Evolutionary conservation across 2,329 filamentous ascomycete genomes (phyloP).

Genomic region (Dactylellina haptotyla): DNA sequence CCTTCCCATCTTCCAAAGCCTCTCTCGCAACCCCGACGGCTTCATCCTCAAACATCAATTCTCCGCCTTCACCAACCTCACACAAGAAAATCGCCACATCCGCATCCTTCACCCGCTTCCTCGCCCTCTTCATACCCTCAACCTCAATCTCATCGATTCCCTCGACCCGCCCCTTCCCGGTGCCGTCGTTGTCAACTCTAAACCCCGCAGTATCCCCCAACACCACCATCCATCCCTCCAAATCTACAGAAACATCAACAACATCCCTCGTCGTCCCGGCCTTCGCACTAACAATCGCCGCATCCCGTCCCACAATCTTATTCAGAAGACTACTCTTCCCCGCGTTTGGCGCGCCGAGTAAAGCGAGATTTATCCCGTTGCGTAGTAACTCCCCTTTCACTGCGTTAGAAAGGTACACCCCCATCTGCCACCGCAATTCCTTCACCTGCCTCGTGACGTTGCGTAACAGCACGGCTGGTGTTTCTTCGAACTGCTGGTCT

Average conservation of each 20-base stretch:
- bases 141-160: conserved; percentile 78
- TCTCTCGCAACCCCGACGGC: conserved; percentile 63
- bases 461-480: conserved; percentile 74
- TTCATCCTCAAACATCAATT: conserved; percentile 54
- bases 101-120: conserved; percentile 80
- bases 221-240: conserved; percentile 89
- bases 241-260: conserved; percentile 88
- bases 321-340: conserved; percentile 97
- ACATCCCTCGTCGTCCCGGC: conserved; percentile 94
- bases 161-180: conserved; percentile 54
- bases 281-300: conserved; percentile 92
- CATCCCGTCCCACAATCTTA: conserved; percentile 85
- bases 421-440: conserved; percentile 71
- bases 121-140: conserved; percentile 90
- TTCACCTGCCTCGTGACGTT: conserved; percentile 75
- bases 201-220: conserved; percentile 95
- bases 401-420: conserved; percentile 77
- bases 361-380: conserved; percentile 83
- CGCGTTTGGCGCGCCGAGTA: conserved; percentile 90
- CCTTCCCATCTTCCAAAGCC: conserved; percentile 65
- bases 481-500: conserved; percentile 96
- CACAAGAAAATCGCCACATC: conserved; percentile 86
- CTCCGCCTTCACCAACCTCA: conserved; percentile 59
- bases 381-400: conserved; percentile 84
- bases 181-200: conserved; percentile 61